Percentiles rank a stretch among this genome's conserved stretches.
Evolutionary conservation across 169 alveolate species (phyloP).

Genomic region (Cystoisospora suis): DNA sequence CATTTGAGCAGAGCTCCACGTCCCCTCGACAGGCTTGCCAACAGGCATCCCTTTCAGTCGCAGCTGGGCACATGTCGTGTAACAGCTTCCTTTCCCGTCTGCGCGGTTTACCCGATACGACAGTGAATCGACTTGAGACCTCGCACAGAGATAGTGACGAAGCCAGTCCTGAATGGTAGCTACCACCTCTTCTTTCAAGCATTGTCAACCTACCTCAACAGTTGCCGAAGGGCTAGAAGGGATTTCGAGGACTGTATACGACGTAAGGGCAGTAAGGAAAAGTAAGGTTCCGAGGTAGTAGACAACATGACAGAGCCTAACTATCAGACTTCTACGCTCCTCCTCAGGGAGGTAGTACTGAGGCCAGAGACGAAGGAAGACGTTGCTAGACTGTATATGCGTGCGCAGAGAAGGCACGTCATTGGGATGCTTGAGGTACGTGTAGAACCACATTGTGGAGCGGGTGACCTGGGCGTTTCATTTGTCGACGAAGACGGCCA

Average conservation of each 20-base stretch:
- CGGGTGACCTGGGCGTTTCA: neutral
- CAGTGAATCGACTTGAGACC: neutral
- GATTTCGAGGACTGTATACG: neutral
- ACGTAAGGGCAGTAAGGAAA: neutral
- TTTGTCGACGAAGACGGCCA: too few species aligned
- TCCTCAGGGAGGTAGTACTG: slow-evolving; percentile 35
- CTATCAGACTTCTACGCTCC: neutral
- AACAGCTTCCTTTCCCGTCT: too few species aligned
- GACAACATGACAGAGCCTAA: neutral
- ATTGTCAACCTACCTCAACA: neutral
- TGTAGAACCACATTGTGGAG: slow-evolving; percentile 28
- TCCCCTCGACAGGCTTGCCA: too few species aligned
- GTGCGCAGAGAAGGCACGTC: slow-evolving; percentile 32
- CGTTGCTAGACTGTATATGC: neutral
- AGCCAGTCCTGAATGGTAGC: too few species aligned
- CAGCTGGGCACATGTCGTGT: too few species aligned
- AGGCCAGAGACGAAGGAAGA: slow-evolving; percentile 22
- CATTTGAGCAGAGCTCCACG: too few species aligned
- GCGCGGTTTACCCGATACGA: too few species aligned
- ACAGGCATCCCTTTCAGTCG: too few species aligned
- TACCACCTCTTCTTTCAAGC: too few species aligned
- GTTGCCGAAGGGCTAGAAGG: neutral
- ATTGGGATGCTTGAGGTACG: neutral
- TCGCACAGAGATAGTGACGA: neutral
- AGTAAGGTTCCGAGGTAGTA: slow-evolving; percentile 7